Evolutionary conservation across 345 rosid genomes (phyloP).

Genomic region (Angophora floribunda): DNA sequence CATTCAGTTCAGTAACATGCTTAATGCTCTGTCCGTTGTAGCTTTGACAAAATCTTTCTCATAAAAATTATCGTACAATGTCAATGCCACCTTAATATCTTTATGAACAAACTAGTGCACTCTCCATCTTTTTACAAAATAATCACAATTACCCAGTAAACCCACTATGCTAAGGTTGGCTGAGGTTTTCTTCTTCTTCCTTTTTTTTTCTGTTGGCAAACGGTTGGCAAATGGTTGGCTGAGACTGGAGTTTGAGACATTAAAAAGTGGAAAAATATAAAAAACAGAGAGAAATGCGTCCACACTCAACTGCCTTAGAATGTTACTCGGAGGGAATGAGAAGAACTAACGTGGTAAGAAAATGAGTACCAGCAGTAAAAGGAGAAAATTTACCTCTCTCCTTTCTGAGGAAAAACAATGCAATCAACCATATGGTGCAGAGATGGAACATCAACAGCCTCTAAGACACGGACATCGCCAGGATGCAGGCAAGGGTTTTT

Average conservation of each 20-base stretch:
- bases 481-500: slow-evolving; percentile 66
- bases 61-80: neutral
- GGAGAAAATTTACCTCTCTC: slow-evolving; percentile 24
- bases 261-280: slow-evolving; percentile 13
- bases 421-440: slow-evolving; percentile 63
- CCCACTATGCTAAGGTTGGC: neutral
- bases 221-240: neutral
- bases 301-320: slow-evolving; percentile 20
- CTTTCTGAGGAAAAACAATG: slow-evolving; percentile 65
- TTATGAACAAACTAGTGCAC: neutral
- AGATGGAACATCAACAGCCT: slow-evolving; percentile 35
- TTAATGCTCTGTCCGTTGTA: neutral
- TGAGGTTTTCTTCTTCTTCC: neutral
- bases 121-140: neutral
- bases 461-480: slow-evolving; percentile 46
- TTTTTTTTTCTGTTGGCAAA: neutral
- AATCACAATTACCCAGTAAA: neutral
- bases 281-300: neutral
- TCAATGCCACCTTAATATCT: neutral
- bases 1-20: neutral
- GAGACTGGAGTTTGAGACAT: neutral
- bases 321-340: slow-evolving; percentile 7
- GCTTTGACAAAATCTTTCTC: neutral
- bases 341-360: neutral
- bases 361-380: slow-evolving; percentile 11